A percentile compares a stretch with the other conserved stretches of the same genome.
Conservation (phyloP, 208 protist genomes). For the Acanthamoeba sp. region DNA sequence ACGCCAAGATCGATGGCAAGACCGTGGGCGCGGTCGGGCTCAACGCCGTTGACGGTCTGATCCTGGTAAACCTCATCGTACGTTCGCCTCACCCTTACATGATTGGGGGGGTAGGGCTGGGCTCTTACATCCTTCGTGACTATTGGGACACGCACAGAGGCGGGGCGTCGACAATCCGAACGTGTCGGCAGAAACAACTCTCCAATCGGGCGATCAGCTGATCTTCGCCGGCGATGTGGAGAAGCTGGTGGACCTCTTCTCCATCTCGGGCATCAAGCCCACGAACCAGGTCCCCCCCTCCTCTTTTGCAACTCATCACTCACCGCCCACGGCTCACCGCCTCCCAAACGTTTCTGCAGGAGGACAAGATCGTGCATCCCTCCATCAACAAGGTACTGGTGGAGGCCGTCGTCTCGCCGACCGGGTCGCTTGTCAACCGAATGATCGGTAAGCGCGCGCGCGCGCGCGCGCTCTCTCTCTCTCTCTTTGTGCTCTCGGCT, state of each 20-base stretch:
- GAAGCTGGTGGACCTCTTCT: slow-evolving; percentile 51
- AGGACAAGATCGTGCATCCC: slow-evolving; percentile 30
- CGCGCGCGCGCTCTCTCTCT: background rate
- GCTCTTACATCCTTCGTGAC: background rate
- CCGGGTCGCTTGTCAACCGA: background rate
- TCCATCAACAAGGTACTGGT: slow-evolving; percentile 49
- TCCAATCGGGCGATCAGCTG: slow-evolving; percentile 23
- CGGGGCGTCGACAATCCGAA: background rate
- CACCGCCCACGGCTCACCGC: background rate
- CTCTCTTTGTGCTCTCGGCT: too few species aligned
- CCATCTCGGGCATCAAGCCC: slow-evolving; percentile 36
- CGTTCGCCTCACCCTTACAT: background rate
- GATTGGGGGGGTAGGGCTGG: background rate
- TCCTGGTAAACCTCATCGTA: slow-evolving; percentile 58
- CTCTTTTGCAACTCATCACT: background rate
- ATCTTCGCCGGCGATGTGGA: slow-evolving; percentile 52
- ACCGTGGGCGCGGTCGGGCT: slow-evolving; percentile 45
- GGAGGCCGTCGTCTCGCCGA: slow-evolving; percentile 37
- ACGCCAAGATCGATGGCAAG: slow-evolving; percentile 12
- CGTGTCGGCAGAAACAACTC: background rate
- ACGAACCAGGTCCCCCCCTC: slow-evolving; percentile 49
- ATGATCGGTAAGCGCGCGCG: background rate
- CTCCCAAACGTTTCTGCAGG: background rate
- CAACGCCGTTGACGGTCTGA: slow-evolving; percentile 39
- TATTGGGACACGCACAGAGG: background rate